A percentile compares a stretch with the other conserved stretches of the same genome.
Evolutionary conservation across 192 early-diverging fungal species (phyloP).

Genomic region (Coemansia erecta): DNA sequence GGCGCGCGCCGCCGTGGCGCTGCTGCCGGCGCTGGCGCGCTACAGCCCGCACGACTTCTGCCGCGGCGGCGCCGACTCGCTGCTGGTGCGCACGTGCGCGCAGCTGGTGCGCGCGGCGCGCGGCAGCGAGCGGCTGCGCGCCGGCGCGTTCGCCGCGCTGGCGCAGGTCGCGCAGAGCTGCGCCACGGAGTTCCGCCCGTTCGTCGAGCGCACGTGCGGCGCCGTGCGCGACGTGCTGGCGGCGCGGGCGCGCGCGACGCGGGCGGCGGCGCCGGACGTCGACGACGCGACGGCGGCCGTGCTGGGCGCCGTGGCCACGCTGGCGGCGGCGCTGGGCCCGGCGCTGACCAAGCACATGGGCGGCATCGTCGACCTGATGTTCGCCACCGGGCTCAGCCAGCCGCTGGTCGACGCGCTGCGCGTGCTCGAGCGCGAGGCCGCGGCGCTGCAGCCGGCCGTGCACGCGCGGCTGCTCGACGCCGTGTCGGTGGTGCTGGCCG

Average conservation of each 20-base stretch:
- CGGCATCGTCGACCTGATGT: slow-evolving; percentile 88
- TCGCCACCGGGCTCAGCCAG: slow-evolving; percentile 80
- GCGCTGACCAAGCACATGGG: slow-evolving; percentile 85
- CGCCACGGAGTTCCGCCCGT: slow-evolving; percentile 72
- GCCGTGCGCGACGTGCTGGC: slow-evolving; percentile 74
- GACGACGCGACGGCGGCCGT: slow-evolving; percentile 63
- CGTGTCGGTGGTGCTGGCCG: slow-evolving; percentile 81
- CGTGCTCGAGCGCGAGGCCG: slow-evolving; percentile 78
- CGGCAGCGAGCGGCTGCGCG: slow-evolving; percentile 52
- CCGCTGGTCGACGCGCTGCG: slow-evolving; percentile 76
- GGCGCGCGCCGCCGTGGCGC: slow-evolving; percentile 73
- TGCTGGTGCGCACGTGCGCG: slow-evolving; percentile 71
- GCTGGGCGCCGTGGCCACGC: slow-evolving; percentile 83
- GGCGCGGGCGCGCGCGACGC: slow-evolving; percentile 46
- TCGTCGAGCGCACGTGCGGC: slow-evolving; percentile 71
- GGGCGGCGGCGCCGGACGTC: slow-evolving; percentile 24
- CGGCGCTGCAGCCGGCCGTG: slow-evolving; percentile 72
- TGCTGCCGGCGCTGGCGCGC: slow-evolving; percentile 80
- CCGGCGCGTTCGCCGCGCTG: slow-evolving; percentile 78
- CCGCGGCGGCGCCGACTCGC: slow-evolving; percentile 52
- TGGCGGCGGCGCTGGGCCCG: slow-evolving; percentile 88
- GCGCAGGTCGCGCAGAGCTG: slow-evolving; percentile 83
- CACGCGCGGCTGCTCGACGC: slow-evolving; percentile 88
- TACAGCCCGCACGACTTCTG: slow-evolving; percentile 73
- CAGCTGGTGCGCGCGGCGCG: slow-evolving; percentile 77